Evolutionary conservation across 805 yeast species (phyloP).

Genomic region (Zygosaccharomyces lentus): DNA sequence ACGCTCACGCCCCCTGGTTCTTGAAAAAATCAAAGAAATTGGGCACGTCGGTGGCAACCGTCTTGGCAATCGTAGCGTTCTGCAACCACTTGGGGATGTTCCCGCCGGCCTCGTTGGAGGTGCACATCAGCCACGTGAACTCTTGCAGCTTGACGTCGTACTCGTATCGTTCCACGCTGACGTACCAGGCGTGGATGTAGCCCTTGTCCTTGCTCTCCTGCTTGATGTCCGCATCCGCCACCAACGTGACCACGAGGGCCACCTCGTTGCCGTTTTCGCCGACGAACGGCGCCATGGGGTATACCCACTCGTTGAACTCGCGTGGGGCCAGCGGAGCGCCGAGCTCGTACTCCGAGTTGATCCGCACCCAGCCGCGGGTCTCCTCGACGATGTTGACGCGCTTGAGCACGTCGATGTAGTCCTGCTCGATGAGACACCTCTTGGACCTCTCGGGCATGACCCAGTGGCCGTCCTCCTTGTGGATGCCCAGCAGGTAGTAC

Average conservation of each 20-base stretch:
- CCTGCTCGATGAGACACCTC: constrained; percentile 34
- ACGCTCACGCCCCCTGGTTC: no score
- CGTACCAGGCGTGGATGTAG: constrained; percentile 35
- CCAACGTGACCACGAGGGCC: constrained; percentile 35
- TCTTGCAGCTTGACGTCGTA: constrained; percentile 18
- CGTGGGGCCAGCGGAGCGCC: constrained; percentile 37
- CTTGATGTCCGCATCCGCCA: constrained; percentile 25
- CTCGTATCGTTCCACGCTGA: constrained; percentile 35
- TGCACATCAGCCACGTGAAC: constrained; percentile 39
- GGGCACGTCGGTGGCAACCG: constrained; percentile 40
- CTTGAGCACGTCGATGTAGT: constrained; percentile 36
- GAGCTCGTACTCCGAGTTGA: constrained; percentile 36
- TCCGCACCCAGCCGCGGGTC: constrained; percentile 30
- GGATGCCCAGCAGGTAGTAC: constrained; percentile 31
- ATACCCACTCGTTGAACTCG: constrained; percentile 38
- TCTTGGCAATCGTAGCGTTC: constrained; percentile 38
- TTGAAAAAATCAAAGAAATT: constrained; percentile 24
- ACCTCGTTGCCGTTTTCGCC: constrained; percentile 21
- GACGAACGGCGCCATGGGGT: constrained; percentile 27
- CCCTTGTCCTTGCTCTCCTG: constrained; percentile 17
- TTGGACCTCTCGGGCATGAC: constrained; percentile 24
- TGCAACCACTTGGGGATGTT: constrained; percentile 40
- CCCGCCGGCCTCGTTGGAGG: constrained; percentile 41
- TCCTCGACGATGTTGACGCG: constrained; percentile 21
- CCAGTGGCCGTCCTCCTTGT: constrained; percentile 18